A percentile compares a stretch with the other conserved stretches of the same genome.
Evolutionary conservation across 305 asterid species (phyloP).

Genomic region (Petunia hybrid): DNA sequence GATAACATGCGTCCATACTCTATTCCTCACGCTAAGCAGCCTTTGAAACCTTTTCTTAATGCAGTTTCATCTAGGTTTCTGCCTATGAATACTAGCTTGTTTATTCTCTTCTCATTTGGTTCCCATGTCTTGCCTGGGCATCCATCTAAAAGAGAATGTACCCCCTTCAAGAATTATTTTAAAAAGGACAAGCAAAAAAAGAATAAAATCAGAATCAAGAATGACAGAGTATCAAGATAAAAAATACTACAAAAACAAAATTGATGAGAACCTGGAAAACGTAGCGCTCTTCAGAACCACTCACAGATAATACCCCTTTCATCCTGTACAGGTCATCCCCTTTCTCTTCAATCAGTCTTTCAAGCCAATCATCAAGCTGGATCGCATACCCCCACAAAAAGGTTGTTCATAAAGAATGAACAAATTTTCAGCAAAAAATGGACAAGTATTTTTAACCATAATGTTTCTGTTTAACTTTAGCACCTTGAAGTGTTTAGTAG

Average conservation of each 20-base stretch:
- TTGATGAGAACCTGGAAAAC: slow-evolving; percentile 74
- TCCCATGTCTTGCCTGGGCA: slow-evolving; percentile 92
- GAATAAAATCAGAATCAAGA: neutral
- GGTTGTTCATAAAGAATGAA: neutral
- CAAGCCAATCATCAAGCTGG: slow-evolving; percentile 97
- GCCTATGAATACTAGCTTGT: slow-evolving; percentile 89
- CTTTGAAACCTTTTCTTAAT: slow-evolving; percentile 82
- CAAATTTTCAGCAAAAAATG: neutral
- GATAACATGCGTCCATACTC: slow-evolving; percentile 12
- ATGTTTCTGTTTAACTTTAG: neutral
- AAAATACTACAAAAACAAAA: neutral
- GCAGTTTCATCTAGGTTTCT: slow-evolving; percentile 83
- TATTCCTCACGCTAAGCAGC: slow-evolving; percentile 68
- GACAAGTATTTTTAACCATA: neutral
- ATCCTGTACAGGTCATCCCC: slow-evolving; percentile 92
- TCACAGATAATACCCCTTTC: slow-evolving; percentile 88
- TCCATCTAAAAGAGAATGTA: slow-evolving; percentile 80
- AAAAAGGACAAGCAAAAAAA: neutral
- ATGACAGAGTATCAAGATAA: neutral
- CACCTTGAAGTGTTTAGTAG: neutral
- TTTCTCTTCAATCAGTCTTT: slow-evolving; percentile 82
- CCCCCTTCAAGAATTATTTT: slow-evolving; percentile 64
- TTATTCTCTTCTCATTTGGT: slow-evolving; percentile 73
- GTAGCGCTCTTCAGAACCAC: slow-evolving; percentile 77
- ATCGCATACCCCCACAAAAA: slow-evolving; percentile 30